Conservation (phyloP, 2,329 filamentous ascomycete genomes). For the Xylariaceae sp. region DNA sequence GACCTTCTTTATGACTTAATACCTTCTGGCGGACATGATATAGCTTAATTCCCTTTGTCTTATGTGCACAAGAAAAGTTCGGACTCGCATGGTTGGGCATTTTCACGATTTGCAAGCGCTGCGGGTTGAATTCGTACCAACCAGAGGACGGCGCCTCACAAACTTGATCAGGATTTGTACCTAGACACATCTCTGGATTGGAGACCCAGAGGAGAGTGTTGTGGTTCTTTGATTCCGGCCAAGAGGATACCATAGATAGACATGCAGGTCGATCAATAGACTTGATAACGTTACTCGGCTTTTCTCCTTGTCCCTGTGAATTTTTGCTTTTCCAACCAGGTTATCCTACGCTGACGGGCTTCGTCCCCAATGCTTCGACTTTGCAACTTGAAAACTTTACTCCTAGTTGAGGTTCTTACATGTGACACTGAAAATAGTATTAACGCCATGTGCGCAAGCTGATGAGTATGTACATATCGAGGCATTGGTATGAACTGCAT, state of each 20-base stretch:
- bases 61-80: constrained; percentile 29
- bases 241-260: constrained; percentile 24
- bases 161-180: constrained; percentile 15
- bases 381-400: no score
- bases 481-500: not conserved
- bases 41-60: constrained; percentile 27
- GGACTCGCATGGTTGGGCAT: constrained; percentile 27
- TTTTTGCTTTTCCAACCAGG: no score
- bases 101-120: constrained; percentile 20
- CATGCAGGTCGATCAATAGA: constrained; percentile 21
- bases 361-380: no score
- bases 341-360: no score
- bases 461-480: not conserved
- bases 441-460: not conserved
- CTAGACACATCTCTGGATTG: constrained; percentile 18
- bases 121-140: constrained; percentile 12
- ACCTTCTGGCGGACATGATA: constrained; percentile 24
- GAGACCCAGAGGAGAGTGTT: constrained; percentile 16
- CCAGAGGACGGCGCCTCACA: constrained; percentile 14
- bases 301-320: no score
- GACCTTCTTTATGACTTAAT: constrained; percentile 23
- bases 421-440: no score
- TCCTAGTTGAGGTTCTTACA: no score
- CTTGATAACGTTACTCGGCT: constrained; percentile 13
- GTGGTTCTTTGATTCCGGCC: constrained; percentile 11